A percentile compares a stretch with the other conserved stretches of the same genome.
These are phyloP conservation scores for Penicillium capsulatum DNA, from an alignment of 2,329 filamentous ascomycete species.

Conservation along the genomic window DNA sequence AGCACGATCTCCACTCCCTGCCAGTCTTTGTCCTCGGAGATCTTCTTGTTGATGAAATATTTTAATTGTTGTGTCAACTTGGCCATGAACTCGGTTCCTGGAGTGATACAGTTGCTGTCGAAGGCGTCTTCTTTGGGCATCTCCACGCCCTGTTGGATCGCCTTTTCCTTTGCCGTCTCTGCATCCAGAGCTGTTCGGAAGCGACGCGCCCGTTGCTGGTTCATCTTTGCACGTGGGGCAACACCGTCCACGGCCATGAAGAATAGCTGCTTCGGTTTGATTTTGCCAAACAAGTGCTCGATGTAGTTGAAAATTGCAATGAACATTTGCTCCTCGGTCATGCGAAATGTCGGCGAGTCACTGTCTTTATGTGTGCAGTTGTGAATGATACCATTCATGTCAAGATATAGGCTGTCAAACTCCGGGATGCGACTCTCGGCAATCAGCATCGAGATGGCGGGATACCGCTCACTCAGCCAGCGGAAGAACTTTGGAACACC, in stretches of 20 bases:
- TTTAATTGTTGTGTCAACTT: constrained; percentile 90
- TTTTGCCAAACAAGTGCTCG: constrained; percentile 96
- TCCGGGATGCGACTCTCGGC: constrained; percentile 98
- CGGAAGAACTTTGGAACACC: constrained; percentile 87
- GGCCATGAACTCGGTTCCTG: constrained; percentile 95
- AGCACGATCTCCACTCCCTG: constrained; percentile 94
- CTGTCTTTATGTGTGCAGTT: constrained; percentile 98
- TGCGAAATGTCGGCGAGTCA: constrained; percentile 83
- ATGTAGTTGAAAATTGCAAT: constrained; percentile 99
- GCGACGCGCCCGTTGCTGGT: constrained; percentile 91
- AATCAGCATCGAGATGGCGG: constrained; percentile 95
- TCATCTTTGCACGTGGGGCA: constrained; percentile 98
- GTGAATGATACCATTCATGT: constrained; percentile 99
- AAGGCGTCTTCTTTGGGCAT: constrained; percentile 94
- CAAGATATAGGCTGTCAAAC: constrained; percentile 86
- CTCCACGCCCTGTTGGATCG: constrained; percentile 79
- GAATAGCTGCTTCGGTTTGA: constrained; percentile 96
- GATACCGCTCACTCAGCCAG: constrained; percentile 99
- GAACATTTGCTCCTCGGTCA: constrained; percentile 99
- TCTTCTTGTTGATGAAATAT: constrained; percentile 98
- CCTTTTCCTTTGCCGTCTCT: constrained; percentile 87
- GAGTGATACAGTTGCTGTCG: constrained; percentile 98
- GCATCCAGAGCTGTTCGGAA: constrained; percentile 92
- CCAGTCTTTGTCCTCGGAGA: constrained; percentile 95
- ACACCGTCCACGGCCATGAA: constrained; percentile 99